phyloP scores from a whole-genome alignment of 2,329 filamentous ascomycete genomes.

The Thermothelomyces thermophilus region DNA sequence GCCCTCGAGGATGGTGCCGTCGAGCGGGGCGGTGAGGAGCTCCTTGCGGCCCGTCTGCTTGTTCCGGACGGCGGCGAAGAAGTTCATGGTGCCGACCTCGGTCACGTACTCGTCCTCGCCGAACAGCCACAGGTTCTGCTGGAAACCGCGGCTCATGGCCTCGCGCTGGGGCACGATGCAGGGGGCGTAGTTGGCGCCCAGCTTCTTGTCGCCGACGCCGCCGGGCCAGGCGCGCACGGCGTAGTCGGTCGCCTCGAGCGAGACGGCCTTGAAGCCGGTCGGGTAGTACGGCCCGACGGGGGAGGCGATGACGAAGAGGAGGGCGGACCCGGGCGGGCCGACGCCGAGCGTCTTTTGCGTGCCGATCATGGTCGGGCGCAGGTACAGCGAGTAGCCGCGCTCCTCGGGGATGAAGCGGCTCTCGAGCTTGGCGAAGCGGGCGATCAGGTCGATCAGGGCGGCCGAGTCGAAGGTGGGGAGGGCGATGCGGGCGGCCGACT shows the following conservation, averaged over 20 bases:
- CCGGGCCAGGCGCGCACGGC: constrained; percentile 96
- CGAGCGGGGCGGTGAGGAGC: constrained; percentile 87
- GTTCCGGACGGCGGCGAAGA: constrained; percentile 82
- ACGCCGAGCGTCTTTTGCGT: constrained; percentile 93
- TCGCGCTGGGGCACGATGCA: constrained; percentile 95
- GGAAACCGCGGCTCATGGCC: constrained; percentile 84
- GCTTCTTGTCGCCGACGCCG: constrained; percentile 95
- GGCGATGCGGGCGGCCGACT: constrained; percentile 83
- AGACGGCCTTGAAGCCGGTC: constrained; percentile 95
- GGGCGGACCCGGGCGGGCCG: constrained; percentile 80
- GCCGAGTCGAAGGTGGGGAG: constrained; percentile 76
- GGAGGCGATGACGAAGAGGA: constrained; percentile 91
- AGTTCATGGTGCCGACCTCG: constrained; percentile 98
- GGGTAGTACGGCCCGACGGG: constrained; percentile 98
- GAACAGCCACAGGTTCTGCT: constrained; percentile 98
- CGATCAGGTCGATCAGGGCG: constrained; percentile 73
- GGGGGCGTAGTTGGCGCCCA: constrained; percentile 98
- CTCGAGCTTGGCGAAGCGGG: constrained; percentile 72
- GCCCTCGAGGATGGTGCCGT: constrained; percentile 93
- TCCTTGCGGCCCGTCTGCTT: constrained; percentile 86
- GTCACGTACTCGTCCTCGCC: constrained; percentile 93
- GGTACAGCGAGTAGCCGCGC: constrained; percentile 89
- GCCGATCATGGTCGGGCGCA: constrained; percentile 94
- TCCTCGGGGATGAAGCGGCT: constrained; percentile 81
- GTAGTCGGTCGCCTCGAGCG: constrained; percentile 91